Evolutionary conservation across 352 stramenopile species (phyloP).

Genomic region (Pythium volutum): DNA sequence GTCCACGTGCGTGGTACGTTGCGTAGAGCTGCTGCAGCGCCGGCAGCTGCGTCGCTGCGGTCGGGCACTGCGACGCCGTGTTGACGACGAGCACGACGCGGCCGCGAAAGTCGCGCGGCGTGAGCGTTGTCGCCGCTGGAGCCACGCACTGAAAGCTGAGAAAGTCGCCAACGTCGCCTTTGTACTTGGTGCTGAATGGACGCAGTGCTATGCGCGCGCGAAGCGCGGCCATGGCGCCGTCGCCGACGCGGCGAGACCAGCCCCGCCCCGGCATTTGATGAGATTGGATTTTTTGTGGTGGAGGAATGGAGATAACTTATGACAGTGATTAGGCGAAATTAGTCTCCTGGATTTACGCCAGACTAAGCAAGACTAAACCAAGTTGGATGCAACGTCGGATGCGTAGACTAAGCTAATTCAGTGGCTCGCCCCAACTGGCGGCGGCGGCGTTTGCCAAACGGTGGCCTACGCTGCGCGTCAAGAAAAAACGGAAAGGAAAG

Average conservation of each 20-base stretch:
- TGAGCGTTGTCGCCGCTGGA: constrained; percentile 30
- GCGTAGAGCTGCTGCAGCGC: constrained; percentile 56
- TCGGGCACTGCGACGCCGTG: constrained; percentile 60
- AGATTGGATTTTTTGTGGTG: too few relatives aligned
- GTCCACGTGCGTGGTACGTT: constrained; percentile 34
- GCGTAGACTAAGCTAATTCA: too few relatives aligned
- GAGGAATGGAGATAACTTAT: too few relatives aligned
- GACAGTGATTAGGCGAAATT: too few relatives aligned
- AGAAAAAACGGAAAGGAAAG: too few relatives aligned
- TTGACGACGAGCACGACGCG: constrained; percentile 66
- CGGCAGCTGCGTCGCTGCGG: constrained; percentile 42
- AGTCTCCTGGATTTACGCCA: too few relatives aligned
- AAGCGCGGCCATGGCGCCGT: background rate
- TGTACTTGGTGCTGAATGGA: constrained; percentile 11
- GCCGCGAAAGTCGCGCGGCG: constrained; percentile 31
- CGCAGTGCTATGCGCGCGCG: background rate
- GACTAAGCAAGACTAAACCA: too few relatives aligned
- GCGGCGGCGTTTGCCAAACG: too few relatives aligned
- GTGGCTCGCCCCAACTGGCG: too few relatives aligned
- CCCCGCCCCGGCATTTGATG: background rate
- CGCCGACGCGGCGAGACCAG: background rate
- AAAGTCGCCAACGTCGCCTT: constrained; percentile 40
- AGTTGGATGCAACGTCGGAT: too few relatives aligned
- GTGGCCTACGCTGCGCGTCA: too few relatives aligned
- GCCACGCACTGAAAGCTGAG: constrained; percentile 47